Percentiles rank a stretch among this genome's conserved stretches.
These are phyloP conservation scores for Erythrobasidium yunnanense DNA, from an alignment of 768 basidiomycete species.

Conservation along the genomic window DNA sequence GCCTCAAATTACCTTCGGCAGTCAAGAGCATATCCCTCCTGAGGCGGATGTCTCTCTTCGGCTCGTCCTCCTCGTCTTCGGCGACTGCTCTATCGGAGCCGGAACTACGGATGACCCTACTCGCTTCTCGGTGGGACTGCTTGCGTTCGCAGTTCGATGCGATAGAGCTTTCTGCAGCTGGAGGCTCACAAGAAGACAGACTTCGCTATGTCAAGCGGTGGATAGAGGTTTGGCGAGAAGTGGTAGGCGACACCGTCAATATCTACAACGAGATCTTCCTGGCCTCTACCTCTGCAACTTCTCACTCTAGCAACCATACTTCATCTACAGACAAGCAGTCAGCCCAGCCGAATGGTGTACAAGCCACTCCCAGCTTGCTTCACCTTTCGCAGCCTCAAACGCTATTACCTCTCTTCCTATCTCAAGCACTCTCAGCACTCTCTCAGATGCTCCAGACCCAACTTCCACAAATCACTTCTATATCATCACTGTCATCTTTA, in stretches of 20 bases:
- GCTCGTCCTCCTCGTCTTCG: neutral
- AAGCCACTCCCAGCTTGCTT: too few species aligned
- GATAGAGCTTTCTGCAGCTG: conserved; percentile 18
- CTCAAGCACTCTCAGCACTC: conserved; percentile 41
- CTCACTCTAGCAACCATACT: neutral
- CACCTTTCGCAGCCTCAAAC: conserved; percentile 42
- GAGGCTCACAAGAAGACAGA: conserved; percentile 35
- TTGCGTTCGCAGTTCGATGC: conserved; percentile 32
- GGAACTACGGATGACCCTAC: conserved; percentile 35
- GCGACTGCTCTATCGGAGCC: conserved; percentile 29
- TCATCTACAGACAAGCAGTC: neutral
- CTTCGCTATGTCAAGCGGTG: conserved; percentile 43
- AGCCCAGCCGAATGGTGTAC: too few species aligned
- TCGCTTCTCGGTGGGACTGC: conserved; percentile 34
- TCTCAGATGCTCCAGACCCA: conserved; percentile 48
- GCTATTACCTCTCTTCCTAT: conserved; percentile 57
- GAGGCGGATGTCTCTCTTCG: conserved; percentile 24
- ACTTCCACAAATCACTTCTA: conserved; percentile 49
- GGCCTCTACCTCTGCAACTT: neutral
- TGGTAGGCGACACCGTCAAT: conserved; percentile 45
- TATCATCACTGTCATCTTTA: conserved; percentile 61
- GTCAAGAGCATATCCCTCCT: conserved; percentile 34
- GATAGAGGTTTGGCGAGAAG: conserved; percentile 46
- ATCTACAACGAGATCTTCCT: conserved; percentile 45
- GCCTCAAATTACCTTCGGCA: conserved; percentile 36